Evolutionary conservation across 495 filamentous ascomycete species (phyloP), one percentile per base, ranked within the genome.

Genomic region (Hypoxylon trugodes): DNA sequence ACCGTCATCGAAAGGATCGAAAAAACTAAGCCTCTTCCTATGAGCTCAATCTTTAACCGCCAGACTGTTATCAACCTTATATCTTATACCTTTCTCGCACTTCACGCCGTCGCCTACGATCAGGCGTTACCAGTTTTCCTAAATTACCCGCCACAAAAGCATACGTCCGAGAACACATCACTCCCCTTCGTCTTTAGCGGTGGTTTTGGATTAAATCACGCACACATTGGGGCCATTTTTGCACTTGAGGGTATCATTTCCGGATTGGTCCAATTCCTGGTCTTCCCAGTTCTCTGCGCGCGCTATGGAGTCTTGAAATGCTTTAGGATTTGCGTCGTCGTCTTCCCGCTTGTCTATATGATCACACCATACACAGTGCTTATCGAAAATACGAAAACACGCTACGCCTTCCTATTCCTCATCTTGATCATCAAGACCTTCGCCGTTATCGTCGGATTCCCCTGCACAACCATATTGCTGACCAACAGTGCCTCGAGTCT

Each of bases 381-480:
- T 32, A 74, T 89, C 56, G 78, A 84, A 6, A 59, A 73, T 25
- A 63, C 71, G 6, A 52, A 71, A 1, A 50, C 65, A 30, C 77
- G 79, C 36, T 76, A 83, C 48, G 74, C 71, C 36, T 76, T 78
- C n/a, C 77, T 86, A 10, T 45, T 87, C 38, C 33, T 71, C 10
- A 67, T 92, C 37, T 81, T 92, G 76, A 73, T 93, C 9, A 57
- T 85, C 63, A 96, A 94, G 69, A 86, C 86, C 22, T 78, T 88
- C 41, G 82, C 82, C 8, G 83, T 83, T 30, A 92, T 93, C 50
- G 90, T 97, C 72, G 87, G 87, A 4, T 96, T 96, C 70, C 94
- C 94, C 1, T 92, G 89, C 71, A 87, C 82, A 12, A 95, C 89
- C n/a, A 96, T 97, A 66, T 74, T 97, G 15, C 79, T 98, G 13